These are phyloP conservation scores for Plasmodium inui DNA, from an alignment of 169 alveolate species.

Conservation along the genomic window DNA sequence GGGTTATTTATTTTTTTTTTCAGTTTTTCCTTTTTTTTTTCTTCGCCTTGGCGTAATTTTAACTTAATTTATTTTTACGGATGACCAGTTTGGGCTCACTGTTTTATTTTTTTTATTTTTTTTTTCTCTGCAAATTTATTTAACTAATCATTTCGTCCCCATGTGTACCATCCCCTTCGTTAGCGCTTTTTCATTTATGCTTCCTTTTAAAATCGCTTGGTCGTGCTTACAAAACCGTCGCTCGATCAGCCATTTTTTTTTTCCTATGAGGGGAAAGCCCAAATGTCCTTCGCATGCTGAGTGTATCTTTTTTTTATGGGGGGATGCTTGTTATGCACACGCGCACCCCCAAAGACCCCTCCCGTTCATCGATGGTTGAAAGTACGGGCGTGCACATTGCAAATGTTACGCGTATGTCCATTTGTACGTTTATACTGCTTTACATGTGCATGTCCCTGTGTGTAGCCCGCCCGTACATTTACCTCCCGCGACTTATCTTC, in stretches of 20 bases:
- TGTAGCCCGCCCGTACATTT: neutral
- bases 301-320: constrained; percentile 1
- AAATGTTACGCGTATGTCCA: neutral
- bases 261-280: neutral
- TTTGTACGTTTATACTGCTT: neutral
- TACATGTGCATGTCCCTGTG: neutral
- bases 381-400: neutral
- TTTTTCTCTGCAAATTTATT: neutral
- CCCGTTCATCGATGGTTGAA: neutral
- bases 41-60: neutral
- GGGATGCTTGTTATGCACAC: neutral
- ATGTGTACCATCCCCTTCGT: neutral
- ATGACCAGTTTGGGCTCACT: neutral
- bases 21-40: neutral
- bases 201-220: neutral
- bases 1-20: neutral
- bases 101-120: neutral
- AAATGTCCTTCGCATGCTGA: neutral
- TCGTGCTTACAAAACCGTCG: neutral
- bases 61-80: neutral
- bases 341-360: neutral
- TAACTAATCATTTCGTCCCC: neutral
- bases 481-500: neutral
- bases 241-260: neutral
- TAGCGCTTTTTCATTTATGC: neutral